Base-by-base conservation (phyloP, 2,329 filamentous ascomycete genomes). In the Sporothrix mexicana region DNA sequence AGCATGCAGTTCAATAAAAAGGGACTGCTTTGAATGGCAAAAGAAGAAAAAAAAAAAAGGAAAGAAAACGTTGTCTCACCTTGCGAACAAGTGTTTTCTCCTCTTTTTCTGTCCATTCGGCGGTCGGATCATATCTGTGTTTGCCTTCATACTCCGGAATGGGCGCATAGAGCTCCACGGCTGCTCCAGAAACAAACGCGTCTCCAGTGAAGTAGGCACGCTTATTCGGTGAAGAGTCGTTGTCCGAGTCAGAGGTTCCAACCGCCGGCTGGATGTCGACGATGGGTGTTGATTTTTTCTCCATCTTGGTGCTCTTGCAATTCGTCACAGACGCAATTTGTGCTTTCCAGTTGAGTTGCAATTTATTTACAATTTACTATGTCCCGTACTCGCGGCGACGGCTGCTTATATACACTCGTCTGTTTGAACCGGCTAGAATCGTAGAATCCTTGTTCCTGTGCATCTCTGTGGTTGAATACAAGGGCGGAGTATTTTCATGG, bases 111-210 rank as follows among this genome's bases (percentile, higher is more conserved):
- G 59, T 64, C 59, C 59, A 64, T 45, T 64, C 59, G 12, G 59
- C 59, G 12, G 59, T 64, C 36, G 59, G 59, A 13, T 64, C 59
- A 43, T 64, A 64, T 23, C 59, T 43, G 59, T 64, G 59, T 43
- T n/a, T 20, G 15, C 59, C 59, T 45, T 64, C 59, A 45, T 64
- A 64, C 41, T 64, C 30, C 15, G 59, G 36, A 43, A 64, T 64
- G 2, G 59, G 59, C 36, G 12, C n/a, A 13, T 64, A 64, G 2
- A 64, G 10, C 10, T 36, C 55, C 23, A 59, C 23, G 55, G 55
- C 55, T 13, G 1, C 55, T 30, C 55, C 55, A 17, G 55, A 59
- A 12, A 59, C 55, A 36, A 59, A 59, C 1, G 55, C 55, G 25
- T 59, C 55, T 36, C 55, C 55, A 8, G 55, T 59, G 25, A 59